A percentile compares a stretch with the other conserved stretches of the same genome.
phyloP scores from a whole-genome alignment of 2,329 filamentous ascomycete genomes.

The Pseudocercospora pini-densiflorae region DNA sequence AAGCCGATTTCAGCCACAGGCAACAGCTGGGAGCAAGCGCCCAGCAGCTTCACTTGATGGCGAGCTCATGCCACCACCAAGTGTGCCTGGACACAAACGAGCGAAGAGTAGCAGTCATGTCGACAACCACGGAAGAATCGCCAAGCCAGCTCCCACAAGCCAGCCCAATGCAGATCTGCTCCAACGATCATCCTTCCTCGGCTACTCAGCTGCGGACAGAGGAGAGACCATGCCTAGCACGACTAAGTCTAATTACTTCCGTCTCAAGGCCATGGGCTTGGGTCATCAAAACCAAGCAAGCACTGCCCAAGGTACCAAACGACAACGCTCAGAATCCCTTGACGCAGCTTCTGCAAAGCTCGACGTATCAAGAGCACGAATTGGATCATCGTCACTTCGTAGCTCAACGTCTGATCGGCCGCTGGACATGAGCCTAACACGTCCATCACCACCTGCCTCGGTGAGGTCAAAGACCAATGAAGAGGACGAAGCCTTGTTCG shows the following conservation, averaged over 20 bases:
- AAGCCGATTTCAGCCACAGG: constrained; percentile 21
- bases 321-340: constrained; percentile 28
- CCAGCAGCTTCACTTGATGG: constrained; percentile 31
- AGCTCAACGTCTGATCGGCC: constrained; percentile 14
- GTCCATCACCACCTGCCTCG: constrained; percentile 22
- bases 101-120: constrained; percentile 35
- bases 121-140: constrained; percentile 29
- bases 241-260: constrained; percentile 57
- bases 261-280: constrained; percentile 54
- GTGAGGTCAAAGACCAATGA: constrained; percentile 27
- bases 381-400: constrained; percentile 16
- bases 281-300: constrained; percentile 43
- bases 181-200: constrained; percentile 39
- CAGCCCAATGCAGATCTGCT: constrained; percentile 25
- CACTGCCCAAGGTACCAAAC: constrained; percentile 32
- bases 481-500: constrained; percentile 42
- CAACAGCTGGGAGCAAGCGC: constrained; percentile 33
- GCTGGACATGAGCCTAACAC: constrained; percentile 21
- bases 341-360: constrained; percentile 14
- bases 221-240: constrained; percentile 44
- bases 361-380: constrained; percentile 4
- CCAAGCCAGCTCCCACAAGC: constrained; percentile 26
- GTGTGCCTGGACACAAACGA: constrained; percentile 34
- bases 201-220: constrained; percentile 34
- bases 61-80: constrained; percentile 13